These are phyloP conservation scores for Fusarium temperatum DNA, from an alignment of 2,329 filamentous ascomycete species.

Conservation along the genomic window DNA sequence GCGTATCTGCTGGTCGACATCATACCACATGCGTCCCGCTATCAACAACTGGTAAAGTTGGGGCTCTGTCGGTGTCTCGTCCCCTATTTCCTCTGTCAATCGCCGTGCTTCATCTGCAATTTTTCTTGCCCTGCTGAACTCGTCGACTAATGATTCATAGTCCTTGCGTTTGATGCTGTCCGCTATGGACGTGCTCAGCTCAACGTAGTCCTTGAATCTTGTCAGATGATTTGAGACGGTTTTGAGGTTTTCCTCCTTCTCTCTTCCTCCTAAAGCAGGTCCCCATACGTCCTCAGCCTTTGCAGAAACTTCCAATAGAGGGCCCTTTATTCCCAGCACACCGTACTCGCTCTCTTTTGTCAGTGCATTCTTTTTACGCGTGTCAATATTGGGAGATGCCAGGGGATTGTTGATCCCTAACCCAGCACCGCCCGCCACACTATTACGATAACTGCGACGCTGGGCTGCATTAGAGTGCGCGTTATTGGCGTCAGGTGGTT, in stretches of 20 bases:
- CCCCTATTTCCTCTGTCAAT: constrained; percentile 67
- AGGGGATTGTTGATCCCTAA: constrained; percentile 50
- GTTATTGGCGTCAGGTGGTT: constrained; percentile 55
- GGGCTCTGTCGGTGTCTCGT: constrained; percentile 72
- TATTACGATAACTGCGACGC: constrained; percentile 70
- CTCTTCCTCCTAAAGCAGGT: constrained; percentile 87
- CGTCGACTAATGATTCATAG: constrained; percentile 86
- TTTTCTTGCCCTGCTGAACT: constrained; percentile 83
- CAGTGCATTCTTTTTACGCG: constrained; percentile 85
- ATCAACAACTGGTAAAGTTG: constrained; percentile 88
- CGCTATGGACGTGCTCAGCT: constrained; percentile 78
- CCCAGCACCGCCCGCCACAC: constrained; percentile 51
- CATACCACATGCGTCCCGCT: constrained; percentile 93
- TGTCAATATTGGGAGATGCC: constrained; percentile 57
- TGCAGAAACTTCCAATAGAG: constrained; percentile 86
- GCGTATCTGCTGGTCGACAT: constrained; percentile 88
- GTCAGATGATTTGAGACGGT: constrained; percentile 79
- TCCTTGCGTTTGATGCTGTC: constrained; percentile 92
- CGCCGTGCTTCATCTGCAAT: constrained; percentile 81
- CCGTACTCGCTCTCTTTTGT: constrained; percentile 94
- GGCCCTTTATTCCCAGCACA: constrained; percentile 85
- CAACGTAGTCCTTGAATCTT: constrained; percentile 82
- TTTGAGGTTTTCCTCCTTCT: constrained; percentile 89
- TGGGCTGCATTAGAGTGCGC: constrained; percentile 71
- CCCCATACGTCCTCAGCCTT: constrained; percentile 99